phyloP scores from a whole-genome alignment of 805 yeast genomes.

The Deakozyma indianensis region DNA sequence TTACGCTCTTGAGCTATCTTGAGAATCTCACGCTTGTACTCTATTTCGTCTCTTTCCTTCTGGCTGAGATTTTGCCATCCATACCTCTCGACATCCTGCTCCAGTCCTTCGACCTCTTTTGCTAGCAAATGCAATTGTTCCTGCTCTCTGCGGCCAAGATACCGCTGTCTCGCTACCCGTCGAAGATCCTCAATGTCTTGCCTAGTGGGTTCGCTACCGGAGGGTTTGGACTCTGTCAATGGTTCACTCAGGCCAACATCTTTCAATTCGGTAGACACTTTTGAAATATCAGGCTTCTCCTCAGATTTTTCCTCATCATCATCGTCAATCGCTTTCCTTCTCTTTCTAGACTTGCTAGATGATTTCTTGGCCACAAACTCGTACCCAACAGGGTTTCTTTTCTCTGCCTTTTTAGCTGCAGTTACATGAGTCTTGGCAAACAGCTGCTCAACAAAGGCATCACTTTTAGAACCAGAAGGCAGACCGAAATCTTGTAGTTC shows the following conservation, averaged over 20 bases:
- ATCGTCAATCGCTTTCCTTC: not conserved
- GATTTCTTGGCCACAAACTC: not conserved
- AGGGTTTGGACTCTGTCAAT: too few species aligned
- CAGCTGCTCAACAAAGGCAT: conserved; percentile 10
- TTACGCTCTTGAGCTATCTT: conserved; percentile 28
- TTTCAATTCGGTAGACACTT: conserved; percentile 7
- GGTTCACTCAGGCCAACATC: not conserved
- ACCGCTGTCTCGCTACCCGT: conserved; percentile 33
- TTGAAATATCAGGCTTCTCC: conserved; percentile 5
- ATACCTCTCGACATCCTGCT: conserved; percentile 31
- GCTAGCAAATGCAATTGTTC: conserved; percentile 29
- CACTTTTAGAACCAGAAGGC: conserved; percentile 5
- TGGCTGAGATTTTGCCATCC: conserved; percentile 41
- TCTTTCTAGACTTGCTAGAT: not conserved
- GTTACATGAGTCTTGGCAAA: conserved; percentile 3
- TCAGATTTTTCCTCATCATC: not conserved
- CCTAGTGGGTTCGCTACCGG: not conserved
- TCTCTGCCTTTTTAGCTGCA: not conserved
- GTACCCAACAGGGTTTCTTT: not conserved
- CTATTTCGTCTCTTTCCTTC: conserved; percentile 37
- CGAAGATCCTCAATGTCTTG: conserved; percentile 24
- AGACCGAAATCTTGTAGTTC: conserved; percentile 14
- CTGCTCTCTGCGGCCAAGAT: conserved; percentile 34
- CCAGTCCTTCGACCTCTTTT: conserved; percentile 34
- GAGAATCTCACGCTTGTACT: conserved; percentile 35